Percentiles rank a stretch among this genome's conserved stretches.
phyloP scores from a whole-genome alignment of 1,139 yeast species.

The Kodamaea fungicola region DNA sequence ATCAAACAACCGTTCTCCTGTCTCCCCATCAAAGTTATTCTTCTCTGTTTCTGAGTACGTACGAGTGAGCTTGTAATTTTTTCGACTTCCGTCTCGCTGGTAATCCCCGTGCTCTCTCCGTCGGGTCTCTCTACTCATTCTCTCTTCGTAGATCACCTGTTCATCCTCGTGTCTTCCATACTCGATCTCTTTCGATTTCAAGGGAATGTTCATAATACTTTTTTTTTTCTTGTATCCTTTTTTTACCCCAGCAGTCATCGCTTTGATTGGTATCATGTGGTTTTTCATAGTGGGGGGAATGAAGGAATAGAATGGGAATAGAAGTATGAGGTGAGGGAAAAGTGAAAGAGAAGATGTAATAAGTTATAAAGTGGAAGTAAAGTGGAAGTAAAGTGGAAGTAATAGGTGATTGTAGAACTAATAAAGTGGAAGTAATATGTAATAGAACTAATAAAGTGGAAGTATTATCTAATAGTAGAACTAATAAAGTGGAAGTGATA shows the following conservation, averaged over 20 bases:
- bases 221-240: background rate
- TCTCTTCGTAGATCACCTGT: background rate
- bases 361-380: too few species aligned
- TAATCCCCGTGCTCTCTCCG: background rate
- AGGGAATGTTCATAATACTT: slow-evolving; percentile 37
- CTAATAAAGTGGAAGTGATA: too few species aligned
- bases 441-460: too few species aligned
- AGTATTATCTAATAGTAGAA: too few species aligned
- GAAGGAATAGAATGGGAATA: too few species aligned
- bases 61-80: slow-evolving; percentile 32
- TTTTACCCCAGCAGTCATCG: background rate
- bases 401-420: too few species aligned
- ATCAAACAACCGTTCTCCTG: slow-evolving; percentile 49
- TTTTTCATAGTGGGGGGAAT: too few species aligned
- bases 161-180: background rate
- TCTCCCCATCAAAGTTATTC: slow-evolving; percentile 48
- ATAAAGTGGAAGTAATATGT: too few species aligned
- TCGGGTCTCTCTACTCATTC: background rate
- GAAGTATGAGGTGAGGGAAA: too few species aligned
- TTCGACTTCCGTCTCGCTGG: slow-evolving; percentile 1
- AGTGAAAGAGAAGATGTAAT: too few species aligned
- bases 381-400: too few species aligned
- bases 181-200: slow-evolving; percentile 26
- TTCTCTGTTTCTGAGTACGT: slow-evolving; percentile 57
- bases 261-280: background rate